Base-by-base conservation (phyloP, 495 filamentous ascomycete species). In the Pyrenopolyporus hunteri region DNA sequence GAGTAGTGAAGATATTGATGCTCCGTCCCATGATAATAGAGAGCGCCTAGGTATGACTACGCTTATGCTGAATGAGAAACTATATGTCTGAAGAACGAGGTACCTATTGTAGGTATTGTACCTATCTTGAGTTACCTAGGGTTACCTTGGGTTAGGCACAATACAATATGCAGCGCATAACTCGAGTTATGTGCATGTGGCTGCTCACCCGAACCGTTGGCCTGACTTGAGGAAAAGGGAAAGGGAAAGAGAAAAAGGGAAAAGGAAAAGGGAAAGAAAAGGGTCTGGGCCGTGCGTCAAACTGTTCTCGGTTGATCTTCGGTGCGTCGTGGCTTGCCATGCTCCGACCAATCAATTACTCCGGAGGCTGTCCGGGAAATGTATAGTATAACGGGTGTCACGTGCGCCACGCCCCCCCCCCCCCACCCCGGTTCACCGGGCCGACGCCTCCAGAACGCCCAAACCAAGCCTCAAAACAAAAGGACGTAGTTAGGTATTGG, bases 1-100 rank as follows among this genome's bases (percentile, higher is more conserved):
- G 73, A 19, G 88, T 83, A 57, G 85, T 80, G 63, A 78, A 84
- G 32, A 78, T 33, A n/a, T 29, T 66, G n/a, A 25, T 48, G 20
- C 28, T 28, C 7, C 17, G 33, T 3, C 29, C 48, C 63, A 61
- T 57, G 7, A 35, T 17, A 9, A 39, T 4, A 39, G 2, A 5
- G 35, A 6, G 35, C 14, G 35, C 2, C 3, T 3, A 29, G 9
- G 9, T 29, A 4, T 29, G n/a, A n/a, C n/a, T n/a, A n/a, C n/a
- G n/a, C n/a, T n/a, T n/a, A n/a, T n/a, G n/a, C n/a, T n/a, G n/a
- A n/a, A n/a, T n/a, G n/a, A n/a, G n/a, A n/a, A n/a, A n/a, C n/a
- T n/a, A n/a, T n/a, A n/a, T n/a, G n/a, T n/a, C n/a, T n/a, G n/a
- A n/a, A n/a, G n/a, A n/a, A n/a, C n/a, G n/a, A n/a, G n/a, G n/a